Evolutionary conservation across 257 asterid genomes (phyloP).

Genomic region (Nicotiana undulata): DNA sequence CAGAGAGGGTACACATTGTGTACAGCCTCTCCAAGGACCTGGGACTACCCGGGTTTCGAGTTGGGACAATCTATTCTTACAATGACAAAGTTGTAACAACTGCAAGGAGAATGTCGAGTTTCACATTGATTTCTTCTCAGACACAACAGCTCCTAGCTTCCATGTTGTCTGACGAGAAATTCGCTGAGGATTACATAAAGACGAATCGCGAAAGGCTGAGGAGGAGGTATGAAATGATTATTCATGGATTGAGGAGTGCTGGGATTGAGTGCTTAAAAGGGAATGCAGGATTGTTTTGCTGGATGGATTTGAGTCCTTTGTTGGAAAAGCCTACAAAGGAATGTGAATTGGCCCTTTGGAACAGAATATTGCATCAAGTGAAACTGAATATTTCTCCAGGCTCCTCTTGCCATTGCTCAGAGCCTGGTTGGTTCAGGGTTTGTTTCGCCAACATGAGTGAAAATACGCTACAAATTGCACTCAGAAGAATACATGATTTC

Average conservation of each 20-base stretch:
- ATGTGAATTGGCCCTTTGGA: not conserved
- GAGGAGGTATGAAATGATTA: conserved; percentile 3
- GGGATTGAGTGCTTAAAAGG: conserved; percentile 4
- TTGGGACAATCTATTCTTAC: conserved; percentile 25
- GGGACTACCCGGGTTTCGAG: conserved; percentile 40
- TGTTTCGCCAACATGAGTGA: conserved; percentile 1
- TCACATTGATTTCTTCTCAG: conserved; percentile 7
- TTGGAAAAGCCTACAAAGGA: not conserved
- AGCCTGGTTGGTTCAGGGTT: conserved; percentile 10
- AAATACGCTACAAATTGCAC: not conserved
- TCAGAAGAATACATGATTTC: conserved; percentile 1
- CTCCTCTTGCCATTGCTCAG: conserved; percentile 6
- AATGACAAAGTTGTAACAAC: conserved; percentile 2
- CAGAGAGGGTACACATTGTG: conserved; percentile 40
- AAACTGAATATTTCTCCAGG: conserved; percentile 6
- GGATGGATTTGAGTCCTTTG: conserved; percentile 6
- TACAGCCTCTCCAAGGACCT: conserved; percentile 42
- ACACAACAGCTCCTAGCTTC: conserved; percentile 5
- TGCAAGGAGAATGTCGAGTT: conserved; percentile 11
- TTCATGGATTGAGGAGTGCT: not conserved
- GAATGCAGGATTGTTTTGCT: conserved; percentile 9
- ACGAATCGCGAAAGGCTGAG: not conserved
- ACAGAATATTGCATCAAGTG: not conserved
- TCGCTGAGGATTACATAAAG: not conserved
- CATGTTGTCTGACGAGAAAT: not conserved